These are phyloP conservation scores for Suillus brevipes DNA, from an alignment of 768 basidiomycete genomes.

Conservation along the genomic window DNA sequence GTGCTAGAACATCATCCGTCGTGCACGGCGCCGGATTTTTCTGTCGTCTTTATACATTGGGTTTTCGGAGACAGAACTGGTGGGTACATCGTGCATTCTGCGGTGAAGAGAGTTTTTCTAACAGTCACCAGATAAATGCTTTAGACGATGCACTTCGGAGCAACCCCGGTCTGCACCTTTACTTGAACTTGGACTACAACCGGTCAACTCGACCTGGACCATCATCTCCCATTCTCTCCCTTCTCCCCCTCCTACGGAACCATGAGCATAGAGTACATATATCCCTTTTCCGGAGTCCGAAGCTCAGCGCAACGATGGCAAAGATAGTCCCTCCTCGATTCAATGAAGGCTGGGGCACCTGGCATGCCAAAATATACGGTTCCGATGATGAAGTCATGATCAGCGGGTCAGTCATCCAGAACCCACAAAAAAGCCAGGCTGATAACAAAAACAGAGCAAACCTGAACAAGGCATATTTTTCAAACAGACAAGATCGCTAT, in stretches of 20 bases:
- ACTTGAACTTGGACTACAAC: slow-evolving; percentile 79
- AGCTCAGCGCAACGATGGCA: slow-evolving; percentile 71
- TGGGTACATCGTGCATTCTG: slow-evolving; percentile 38
- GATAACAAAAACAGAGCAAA: slow-evolving; percentile 71
- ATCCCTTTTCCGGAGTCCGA: slow-evolving; percentile 86
- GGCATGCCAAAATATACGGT: slow-evolving; percentile 97
- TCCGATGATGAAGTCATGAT: slow-evolving; percentile 91
- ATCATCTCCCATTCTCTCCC: slow-evolving; percentile 62
- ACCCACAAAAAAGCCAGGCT: slow-evolving; percentile 1
- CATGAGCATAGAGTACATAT: slow-evolving; percentile 75
- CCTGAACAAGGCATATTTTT: slow-evolving; percentile 89
- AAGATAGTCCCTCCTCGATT: slow-evolving; percentile 85
- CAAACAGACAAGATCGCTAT: slow-evolving; percentile 94
- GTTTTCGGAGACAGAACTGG: slow-evolving; percentile 74
- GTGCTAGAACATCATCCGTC: slow-evolving; percentile 67
- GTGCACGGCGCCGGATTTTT: slow-evolving; percentile 80
- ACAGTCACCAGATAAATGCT: slow-evolving; percentile 61
- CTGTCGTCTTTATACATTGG: slow-evolving; percentile 92
- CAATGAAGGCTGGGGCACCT: slow-evolving; percentile 98
- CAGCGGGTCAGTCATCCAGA: slow-evolving; percentile 69
- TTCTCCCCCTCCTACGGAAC: slow-evolving; percentile 71
- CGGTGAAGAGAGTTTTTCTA: not conserved
- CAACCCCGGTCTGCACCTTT: slow-evolving; percentile 63
- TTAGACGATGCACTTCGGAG: slow-evolving; percentile 57
- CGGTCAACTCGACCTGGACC: slow-evolving; percentile 75